Base-by-base conservation (phyloP, 257 asterid species). In the Solanum gracilifrons region DNA sequence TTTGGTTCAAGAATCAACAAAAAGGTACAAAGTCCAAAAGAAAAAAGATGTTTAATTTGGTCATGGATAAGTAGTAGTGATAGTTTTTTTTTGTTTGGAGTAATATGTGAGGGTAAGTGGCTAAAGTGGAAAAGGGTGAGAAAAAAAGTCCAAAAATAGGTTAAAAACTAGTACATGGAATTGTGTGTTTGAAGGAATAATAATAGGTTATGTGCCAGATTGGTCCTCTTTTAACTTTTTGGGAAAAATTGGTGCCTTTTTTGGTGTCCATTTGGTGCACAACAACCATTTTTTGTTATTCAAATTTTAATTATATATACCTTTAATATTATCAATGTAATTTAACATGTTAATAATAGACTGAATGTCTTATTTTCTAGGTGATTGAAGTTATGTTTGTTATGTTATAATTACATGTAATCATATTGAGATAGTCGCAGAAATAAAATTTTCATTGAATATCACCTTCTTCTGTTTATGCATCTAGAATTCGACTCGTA, bases 131-230 rank as follows among this genome's bases (percentile, higher is more conserved):
- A 92, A 89, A 89, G 86, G 90, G 82, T 72, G 32, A 64, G 66
- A 46, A 31, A 90, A 87, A 94, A 91, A 89, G 27, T 80, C 92
- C 94, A 91, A 94, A 90, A 90, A 87, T 88, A 89, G 90, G 87
- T 90, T 87, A 89, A 90, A 93, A 90, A 35, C 33, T 91, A 93
- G 94, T 87, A 90, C 91, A 92, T 94, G 98, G 96, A 93, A 87
- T 85, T 90, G 91, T 88, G 97, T 90, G 94, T 90, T 92, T 92
- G 94, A 94, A 90, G 92, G 97, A 95, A 92, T 93, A 94, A 92
- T 93, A 94, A 91, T 91, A 87, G 92, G 92, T 88, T 85, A 86
- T 88, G 91, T 89, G 90, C 87, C 92, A 87, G 35, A 83, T 88
- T 89, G 94, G 89, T 93, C 92, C 51, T 55, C 85, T 77, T 74